A percentile compares a stretch with the other conserved stretches of the same genome.
Evolutionary conservation across 805 yeast genomes (phyloP).

Genomic region (Candida berthetii): DNA sequence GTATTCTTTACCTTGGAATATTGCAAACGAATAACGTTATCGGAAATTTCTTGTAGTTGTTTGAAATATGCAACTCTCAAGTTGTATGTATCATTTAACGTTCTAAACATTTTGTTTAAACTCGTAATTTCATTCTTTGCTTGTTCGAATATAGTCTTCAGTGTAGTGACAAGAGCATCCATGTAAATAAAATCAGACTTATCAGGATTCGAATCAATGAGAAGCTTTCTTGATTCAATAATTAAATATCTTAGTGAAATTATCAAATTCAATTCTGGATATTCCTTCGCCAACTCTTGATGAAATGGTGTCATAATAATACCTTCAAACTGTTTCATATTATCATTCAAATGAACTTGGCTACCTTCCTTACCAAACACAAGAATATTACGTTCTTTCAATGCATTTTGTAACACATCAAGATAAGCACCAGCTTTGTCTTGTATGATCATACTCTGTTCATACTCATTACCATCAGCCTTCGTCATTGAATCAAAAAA

Average conservation of each 20-base stretch:
- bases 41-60: slow-evolving; percentile 82
- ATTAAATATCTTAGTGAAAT: slow-evolving; percentile 7
- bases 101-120: slow-evolving; percentile 37
- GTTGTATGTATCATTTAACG: slow-evolving; percentile 64
- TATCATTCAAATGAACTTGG: slow-evolving; percentile 5
- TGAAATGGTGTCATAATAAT: slow-evolving; percentile 1
- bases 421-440: slow-evolving; percentile 58
- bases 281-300: slow-evolving; percentile 10
- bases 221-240: slow-evolving; percentile 8
- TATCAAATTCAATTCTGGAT: slow-evolving; percentile 1
- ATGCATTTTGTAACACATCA: slow-evolving; percentile 41
- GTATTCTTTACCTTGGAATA: slow-evolving; percentile 17
- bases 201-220: not conserved
- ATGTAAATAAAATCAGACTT: slow-evolving; percentile 3
- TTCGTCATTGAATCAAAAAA: slow-evolving; percentile 42
- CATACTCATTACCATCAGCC: slow-evolving; percentile 58
- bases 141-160: slow-evolving; percentile 25
- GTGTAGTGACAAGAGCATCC: slow-evolving; percentile 4
- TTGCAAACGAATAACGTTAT: slow-evolving; percentile 56
- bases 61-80: slow-evolving; percentile 76
- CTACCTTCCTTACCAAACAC: slow-evolving; percentile 23
- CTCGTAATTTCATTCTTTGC: slow-evolving; percentile 22
- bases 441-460: slow-evolving; percentile 66
- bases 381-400: slow-evolving; percentile 37
- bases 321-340: slow-evolving; percentile 3